These are phyloP conservation scores for Sanghuangporus weigelae DNA, from an alignment of 1,284 basidiomycete species.

Conservation along the genomic window DNA sequence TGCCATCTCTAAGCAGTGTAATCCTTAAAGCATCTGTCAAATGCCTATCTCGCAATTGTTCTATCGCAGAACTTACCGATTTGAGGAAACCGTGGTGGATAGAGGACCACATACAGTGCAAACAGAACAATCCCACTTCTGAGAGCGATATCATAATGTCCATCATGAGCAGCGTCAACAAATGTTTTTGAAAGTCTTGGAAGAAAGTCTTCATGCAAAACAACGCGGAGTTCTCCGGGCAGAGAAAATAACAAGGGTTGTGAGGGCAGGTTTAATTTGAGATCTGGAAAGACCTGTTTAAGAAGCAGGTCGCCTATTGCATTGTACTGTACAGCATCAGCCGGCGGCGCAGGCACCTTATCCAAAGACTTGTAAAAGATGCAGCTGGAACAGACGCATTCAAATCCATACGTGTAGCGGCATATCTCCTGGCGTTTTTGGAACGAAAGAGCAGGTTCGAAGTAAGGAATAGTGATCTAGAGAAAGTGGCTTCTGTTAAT, in stretches of 20 bases:
- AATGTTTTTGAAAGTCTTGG: slow-evolving; percentile 56
- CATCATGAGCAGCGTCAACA: slow-evolving; percentile 61
- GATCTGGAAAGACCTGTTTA: slow-evolving; percentile 10
- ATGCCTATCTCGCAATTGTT: neutral
- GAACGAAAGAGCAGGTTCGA: slow-evolving; percentile 63
- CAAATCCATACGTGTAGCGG: slow-evolving; percentile 59
- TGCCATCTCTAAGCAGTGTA: slow-evolving; percentile 68
- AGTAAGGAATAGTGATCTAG: slow-evolving; percentile 66
- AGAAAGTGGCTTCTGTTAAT: neutral
- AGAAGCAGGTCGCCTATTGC: slow-evolving; percentile 22
- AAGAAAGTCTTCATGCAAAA: slow-evolving; percentile 56
- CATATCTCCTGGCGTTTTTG: slow-evolving; percentile 55
- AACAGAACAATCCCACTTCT: slow-evolving; percentile 50
- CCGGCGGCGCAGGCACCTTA: slow-evolving; percentile 34
- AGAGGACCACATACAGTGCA: slow-evolving; percentile 59
- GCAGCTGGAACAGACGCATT: slow-evolving; percentile 57
- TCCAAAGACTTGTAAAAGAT: slow-evolving; percentile 33
- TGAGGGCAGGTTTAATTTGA: slow-evolving; percentile 22
- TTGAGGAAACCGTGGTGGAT: slow-evolving; percentile 70
- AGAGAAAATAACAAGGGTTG: slow-evolving; percentile 29
- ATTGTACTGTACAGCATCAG: slow-evolving; percentile 24
- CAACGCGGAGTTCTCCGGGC: slow-evolving; percentile 34
- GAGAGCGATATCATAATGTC: slow-evolving; percentile 47
- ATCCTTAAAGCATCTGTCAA: slow-evolving; percentile 37
- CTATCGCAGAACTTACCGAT: slow-evolving; percentile 46